Base-by-base conservation (phyloP, 164 flowering plant species). In the Dillenia turbinata region DNA sequence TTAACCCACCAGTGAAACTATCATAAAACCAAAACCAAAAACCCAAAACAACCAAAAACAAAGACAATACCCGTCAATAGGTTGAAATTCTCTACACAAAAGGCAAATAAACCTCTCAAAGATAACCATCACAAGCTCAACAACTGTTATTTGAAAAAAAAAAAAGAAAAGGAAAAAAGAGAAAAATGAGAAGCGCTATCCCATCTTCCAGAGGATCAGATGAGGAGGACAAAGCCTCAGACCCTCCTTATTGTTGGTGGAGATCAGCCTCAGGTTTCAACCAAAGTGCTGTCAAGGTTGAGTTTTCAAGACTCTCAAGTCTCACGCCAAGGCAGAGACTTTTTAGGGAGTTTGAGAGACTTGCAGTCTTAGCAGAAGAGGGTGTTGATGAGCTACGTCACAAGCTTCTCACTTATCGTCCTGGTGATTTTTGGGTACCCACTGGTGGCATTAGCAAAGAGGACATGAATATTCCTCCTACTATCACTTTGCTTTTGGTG, bases 401-500 rank as follows among this genome's bases (percentile, higher is more conserved):
- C 63, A 84, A 81, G 79, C 86, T 87, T 9, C 14, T 73, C 9
- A 58, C 62, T 43, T 90, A 87, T 57, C 70, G 80, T 13, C 65
- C 87, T 1, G 92, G 90, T 0, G 97, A 86, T 67, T 86, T 87
- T 53, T 90, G 88, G 90, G 67, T 83, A 1, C 87, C 89, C 4
- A 63, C 72, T 0, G 97, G 90, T 9, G 94, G 92, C 4, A 56
- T 90, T 24, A 73, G 71, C 60, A 90, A 83, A 74, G 91, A 85
- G 64, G 83, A 76, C 2, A 74, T 82, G 81, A 79, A 85, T 13
- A 74, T 87, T 5, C 89, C 88, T 0, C 78, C 83, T 1, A 45
- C 69, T 1, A 67, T 69, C 64, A 85, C 88, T 0, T 64, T 85
- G 68, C 79, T 90, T 22, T 51, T 90, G 66, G 81, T 75, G 61